phyloP scores from a whole-genome alignment of 176 grass and related monocot species.

The Raddia guianensis region DNA sequence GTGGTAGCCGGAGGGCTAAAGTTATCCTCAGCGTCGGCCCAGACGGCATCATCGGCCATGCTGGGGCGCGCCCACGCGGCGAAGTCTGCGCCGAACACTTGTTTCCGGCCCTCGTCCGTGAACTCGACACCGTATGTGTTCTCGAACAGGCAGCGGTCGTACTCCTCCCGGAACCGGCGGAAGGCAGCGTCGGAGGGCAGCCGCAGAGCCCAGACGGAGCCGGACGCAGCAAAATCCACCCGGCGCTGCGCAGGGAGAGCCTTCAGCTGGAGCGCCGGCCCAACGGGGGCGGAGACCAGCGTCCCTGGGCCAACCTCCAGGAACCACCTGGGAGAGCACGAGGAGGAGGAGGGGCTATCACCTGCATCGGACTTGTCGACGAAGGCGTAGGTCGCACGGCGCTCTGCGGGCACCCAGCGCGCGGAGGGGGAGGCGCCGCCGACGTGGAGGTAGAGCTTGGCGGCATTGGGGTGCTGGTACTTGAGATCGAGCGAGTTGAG shows the following conservation, averaged over 20 bases:
- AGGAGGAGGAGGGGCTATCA: constrained; percentile 1
- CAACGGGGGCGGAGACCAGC: constrained; percentile 59
- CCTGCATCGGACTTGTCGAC: constrained; percentile 23
- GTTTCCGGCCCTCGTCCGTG: constrained; percentile 68
- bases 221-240: constrained; percentile 66
- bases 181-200: constrained; percentile 58
- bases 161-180: constrained; percentile 72
- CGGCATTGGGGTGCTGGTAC: constrained; percentile 44
- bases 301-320: constrained; percentile 59
- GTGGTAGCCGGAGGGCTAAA: constrained; percentile 29
- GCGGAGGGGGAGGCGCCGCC: constrained; percentile 72
- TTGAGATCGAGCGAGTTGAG: constrained; percentile 75
- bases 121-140: constrained; percentile 78
- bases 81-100: constrained; percentile 92
- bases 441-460: constrained; percentile 85
- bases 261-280: constrained; percentile 79
- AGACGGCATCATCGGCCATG: constrained; percentile 71
- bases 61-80: constrained; percentile 66
- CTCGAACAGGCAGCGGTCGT: constrained; percentile 79
- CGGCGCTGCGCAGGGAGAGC: constrained; percentile 65
- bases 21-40: constrained; percentile 67
- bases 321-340: constrained; percentile 50
- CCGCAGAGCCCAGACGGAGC: constrained; percentile 87
- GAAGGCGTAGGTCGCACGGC: constrained; percentile 66
- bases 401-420: constrained; percentile 68